Evolutionary conservation across 768 basidiomycete genomes (phyloP).

Genomic region (Kwoniella botswanensis): DNA sequence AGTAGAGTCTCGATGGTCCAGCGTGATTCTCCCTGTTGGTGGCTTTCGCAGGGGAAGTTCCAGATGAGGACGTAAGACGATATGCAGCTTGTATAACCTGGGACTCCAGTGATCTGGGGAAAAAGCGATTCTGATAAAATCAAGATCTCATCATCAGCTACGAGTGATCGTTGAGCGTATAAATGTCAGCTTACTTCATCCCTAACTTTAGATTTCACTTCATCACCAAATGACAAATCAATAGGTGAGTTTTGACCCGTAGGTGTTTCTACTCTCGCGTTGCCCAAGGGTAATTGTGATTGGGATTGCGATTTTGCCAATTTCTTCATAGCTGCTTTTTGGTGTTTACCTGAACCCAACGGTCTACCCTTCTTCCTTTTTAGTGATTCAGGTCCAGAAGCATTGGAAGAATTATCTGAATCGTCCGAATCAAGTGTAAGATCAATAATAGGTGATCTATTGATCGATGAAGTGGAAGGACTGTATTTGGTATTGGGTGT

Average conservation of each 20-base stretch:
- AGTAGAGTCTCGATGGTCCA: too few species aligned
- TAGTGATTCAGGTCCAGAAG: slow-evolving; percentile 1
- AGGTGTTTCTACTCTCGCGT: background rate
- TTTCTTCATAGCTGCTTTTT: slow-evolving; percentile 19
- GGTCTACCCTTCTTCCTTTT: slow-evolving; percentile 26
- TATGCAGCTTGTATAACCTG: too few species aligned
- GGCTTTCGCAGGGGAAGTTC: too few species aligned
- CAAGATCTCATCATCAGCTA: too few species aligned
- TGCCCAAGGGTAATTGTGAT: background rate
- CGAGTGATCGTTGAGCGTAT: background rate
- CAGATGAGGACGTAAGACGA: too few species aligned
- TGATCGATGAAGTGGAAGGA: background rate
- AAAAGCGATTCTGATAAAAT: too few species aligned
- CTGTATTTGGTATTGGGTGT: too few species aligned
- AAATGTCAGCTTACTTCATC: background rate
- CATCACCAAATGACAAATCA: background rate
- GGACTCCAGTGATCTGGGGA: too few species aligned
- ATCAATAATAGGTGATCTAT: slow-evolving; percentile 1
- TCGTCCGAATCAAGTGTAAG: slow-evolving; percentile 3
- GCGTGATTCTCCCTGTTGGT: too few species aligned
- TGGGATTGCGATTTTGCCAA: slow-evolving; percentile 12
- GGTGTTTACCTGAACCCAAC: slow-evolving; percentile 27
- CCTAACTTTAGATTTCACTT: background rate
- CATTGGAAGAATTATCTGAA: background rate
- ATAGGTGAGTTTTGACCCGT: background rate